Evolutionary conservation across 768 basidiomycete genomes (phyloP), one percentile per base, ranked within the genome.

Genomic region (Phanerochaete carnosa): DNA sequence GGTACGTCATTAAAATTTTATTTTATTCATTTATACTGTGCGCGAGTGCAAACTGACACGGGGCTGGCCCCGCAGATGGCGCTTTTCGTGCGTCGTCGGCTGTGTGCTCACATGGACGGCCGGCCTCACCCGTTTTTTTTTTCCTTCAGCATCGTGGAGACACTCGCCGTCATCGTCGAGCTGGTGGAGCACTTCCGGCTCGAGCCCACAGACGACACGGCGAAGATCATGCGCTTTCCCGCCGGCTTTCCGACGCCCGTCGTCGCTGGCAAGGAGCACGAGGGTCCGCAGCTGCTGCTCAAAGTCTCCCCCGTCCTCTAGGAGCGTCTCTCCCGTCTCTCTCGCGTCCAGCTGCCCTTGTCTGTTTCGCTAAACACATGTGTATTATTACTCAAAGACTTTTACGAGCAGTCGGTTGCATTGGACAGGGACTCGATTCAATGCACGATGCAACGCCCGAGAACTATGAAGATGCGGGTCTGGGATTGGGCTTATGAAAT

Each of bases 171-270:
- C 47, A 64, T 73, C n/a, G 66, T 72, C 25, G 72, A 74, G 46
- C 71, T 77, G 30, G 57, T 77, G 19, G 73, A 74, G 61, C 69
- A 72, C 50, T 77, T 77, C 58, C 68, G 72, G 50, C 74, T 74
- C 50, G 52, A 67, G 22, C 66, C 74, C 25, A 72, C 74, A 0
- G 64, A 65, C 2, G 69, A 71, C 29, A 72, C 69, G 47, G 65
- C 70, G 0, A 66, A 69, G 47, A 70, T 76, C 43, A 45, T 69
- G n/a, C 68, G 76, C 49, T 62, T 71, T 26, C 69, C 72, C 3
- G 67, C 69, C 2, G 71, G 69, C 0, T 37, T 74, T 22, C 73
- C 76, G 70, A 46, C 67, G 6, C 75, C 76, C 3, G 69, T 75
- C 64, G 68, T 73, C 22, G 62, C 66, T 51, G 69, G 67, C 9